Evolutionary conservation across 805 yeast species (phyloP).

Genomic region (Tetrapisispora iriomotensis): DNA sequence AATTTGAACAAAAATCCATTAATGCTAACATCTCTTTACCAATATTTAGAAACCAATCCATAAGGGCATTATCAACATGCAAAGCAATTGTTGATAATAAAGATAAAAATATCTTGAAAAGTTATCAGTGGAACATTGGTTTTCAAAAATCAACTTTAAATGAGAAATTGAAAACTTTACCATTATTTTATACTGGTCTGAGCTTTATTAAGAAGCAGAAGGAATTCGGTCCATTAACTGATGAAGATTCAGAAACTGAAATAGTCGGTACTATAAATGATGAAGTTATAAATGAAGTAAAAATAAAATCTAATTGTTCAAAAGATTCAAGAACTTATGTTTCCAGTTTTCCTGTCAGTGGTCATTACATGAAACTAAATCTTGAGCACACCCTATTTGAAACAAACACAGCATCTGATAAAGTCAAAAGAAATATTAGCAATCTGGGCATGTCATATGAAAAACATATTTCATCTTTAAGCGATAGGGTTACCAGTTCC

Average conservation of each 20-base stretch:
- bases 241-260: neutral
- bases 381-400: constrained; percentile 39
- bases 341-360: constrained; percentile 38
- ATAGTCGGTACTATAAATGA: neutral
- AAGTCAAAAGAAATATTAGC: constrained; percentile 26
- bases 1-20: constrained; percentile 38
- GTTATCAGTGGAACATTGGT: constrained; percentile 38
- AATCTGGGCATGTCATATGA: constrained; percentile 22
- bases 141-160: constrained; percentile 31
- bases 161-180: constrained; percentile 11
- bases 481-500: constrained; percentile 34
- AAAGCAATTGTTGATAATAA: neutral
- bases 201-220: constrained; percentile 42
- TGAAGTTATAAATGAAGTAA: neutral
- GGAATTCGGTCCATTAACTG: neutral
- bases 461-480: constrained; percentile 33
- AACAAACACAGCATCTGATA: constrained; percentile 1
- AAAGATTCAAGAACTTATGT: constrained; percentile 37
- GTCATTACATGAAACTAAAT: constrained; percentile 32
- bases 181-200: constrained; percentile 41
- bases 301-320: constrained; percentile 31
- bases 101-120: neutral
- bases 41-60: constrained; percentile 34
- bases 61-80: constrained; percentile 34
- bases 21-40: constrained; percentile 41